Base-by-base conservation (phyloP, 1,284 basidiomycete genomes). In the Microbotryum scabiosae region DNA sequence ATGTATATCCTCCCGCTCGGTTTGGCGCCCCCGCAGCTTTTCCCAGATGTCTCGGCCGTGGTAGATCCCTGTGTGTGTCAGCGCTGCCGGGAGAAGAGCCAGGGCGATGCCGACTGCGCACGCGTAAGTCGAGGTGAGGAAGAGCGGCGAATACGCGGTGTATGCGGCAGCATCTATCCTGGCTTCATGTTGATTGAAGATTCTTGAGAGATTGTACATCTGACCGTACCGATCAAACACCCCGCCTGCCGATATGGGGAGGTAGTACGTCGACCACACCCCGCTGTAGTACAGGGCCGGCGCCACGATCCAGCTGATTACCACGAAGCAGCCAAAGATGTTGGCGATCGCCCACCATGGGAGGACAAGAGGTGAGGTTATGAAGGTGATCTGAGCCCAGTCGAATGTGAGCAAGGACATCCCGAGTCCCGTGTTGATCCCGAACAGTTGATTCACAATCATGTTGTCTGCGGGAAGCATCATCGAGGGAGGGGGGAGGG, bases 341-440 rank as follows among this genome's bases (percentile, higher is more conserved):
- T 98, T 94, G 51, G 87, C 86, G 74, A 91, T 83, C 1, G 94
- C 93, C 93, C 93, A 98, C 93, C 93, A 98, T 3, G 96, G 94
- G 21, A 85, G 82, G 81, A 92, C 87, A 60, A 98, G 79, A 4
- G 96, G 94, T 68, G 87, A 90, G 4, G 86, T 88, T 64, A 92
- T 86, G 84, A 86, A 97, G 44, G 82, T 78, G 67, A 98, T 89
- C 75, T 94, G 85, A 12, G 85, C 81, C 94, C 96, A 98, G 77
- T 99, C 94, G 74, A 97, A 94, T 0, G 91, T 94, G 61, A 98
- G 66, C 61, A 94, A 67, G 60, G 88, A 85, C 84, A 97, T 85
- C 7, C 94, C 18, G 51, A 69, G 63, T 0, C 94, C 93, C 1
- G 84, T 83, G 52, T 77, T 77, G 4, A 89, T 82, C 41, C 94